Percentiles rank a stretch among this genome's conserved stretches.
These are phyloP conservation scores for Neopestalotiopsis sp. DNA, from an alignment of 2,329 filamentous ascomycete genomes.

Conservation along the genomic window DNA sequence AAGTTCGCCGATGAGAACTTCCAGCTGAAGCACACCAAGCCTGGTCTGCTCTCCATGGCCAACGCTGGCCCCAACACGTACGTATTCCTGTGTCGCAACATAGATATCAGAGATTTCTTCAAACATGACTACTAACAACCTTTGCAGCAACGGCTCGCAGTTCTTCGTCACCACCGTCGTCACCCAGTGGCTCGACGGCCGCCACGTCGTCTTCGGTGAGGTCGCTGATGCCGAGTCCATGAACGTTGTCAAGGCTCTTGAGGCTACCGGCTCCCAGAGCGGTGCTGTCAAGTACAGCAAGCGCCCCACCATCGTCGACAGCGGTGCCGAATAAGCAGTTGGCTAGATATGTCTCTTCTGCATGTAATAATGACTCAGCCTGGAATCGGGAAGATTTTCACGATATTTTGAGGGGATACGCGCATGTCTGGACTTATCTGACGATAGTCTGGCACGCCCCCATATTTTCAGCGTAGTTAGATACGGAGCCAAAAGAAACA, in stretches of 20 bases:
- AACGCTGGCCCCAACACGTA: conserved; percentile 95
- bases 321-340: conserved; percentile 51
- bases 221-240: conserved; percentile 60
- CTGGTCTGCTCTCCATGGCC: conserved; percentile 90
- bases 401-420: conserved; percentile 21
- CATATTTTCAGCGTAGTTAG: conserved; percentile 8
- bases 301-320: conserved; percentile 63
- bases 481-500: conserved; percentile 9
- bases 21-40: conserved; percentile 71
- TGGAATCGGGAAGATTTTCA: conserved; percentile 17
- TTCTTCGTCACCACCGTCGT: conserved; percentile 97
- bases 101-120: background rate
- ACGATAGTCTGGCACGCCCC: background rate
- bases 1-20: conserved; percentile 97
- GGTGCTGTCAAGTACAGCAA: conserved; percentile 62
- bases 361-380: conserved; percentile 27
- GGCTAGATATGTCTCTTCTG: conserved; percentile 17
- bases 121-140: background rate
- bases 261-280: conserved; percentile 62
- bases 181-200: conserved; percentile 83
- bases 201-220: conserved; percentile 86
- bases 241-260: conserved; percentile 63
- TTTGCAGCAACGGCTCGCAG: conserved; percentile 88
- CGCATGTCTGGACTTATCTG: conserved; percentile 2
- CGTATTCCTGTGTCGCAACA: conserved; percentile 33